Evolutionary conservation across 371 early-diverging fungal genomes (phyloP).

Genomic region (Rhizopus sp.): DNA sequence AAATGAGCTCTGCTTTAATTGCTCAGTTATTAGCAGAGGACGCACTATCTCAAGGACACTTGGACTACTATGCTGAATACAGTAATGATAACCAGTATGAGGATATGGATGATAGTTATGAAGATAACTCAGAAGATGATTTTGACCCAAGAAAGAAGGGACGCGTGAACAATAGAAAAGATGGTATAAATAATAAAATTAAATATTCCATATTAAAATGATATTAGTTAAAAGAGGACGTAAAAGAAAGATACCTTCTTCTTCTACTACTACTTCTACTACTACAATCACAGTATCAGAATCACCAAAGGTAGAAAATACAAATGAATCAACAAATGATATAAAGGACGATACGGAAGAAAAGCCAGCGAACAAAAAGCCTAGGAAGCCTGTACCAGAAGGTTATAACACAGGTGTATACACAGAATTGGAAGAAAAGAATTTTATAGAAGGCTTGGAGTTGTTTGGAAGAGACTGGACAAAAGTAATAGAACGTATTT

Average conservation of each 20-base stretch:
- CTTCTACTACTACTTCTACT: neutral
- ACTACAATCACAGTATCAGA: constrained; percentile 5
- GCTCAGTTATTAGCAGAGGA: constrained; percentile 79
- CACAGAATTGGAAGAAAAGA: constrained; percentile 75
- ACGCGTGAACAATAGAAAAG: constrained; percentile 31
- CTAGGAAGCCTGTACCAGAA: constrained; percentile 44
- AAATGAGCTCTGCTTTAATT: constrained; percentile 78
- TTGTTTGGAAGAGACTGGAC: constrained; percentile 83
- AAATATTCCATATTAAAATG: neutral
- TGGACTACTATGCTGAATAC: constrained; percentile 67
- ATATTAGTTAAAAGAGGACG: constrained; percentile 19
- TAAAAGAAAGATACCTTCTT: constrained; percentile 18
- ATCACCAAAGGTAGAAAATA: constrained; percentile 1
- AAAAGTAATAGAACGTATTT: constrained; percentile 42
- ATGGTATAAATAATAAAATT: constrained; percentile 13
- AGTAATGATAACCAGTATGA: constrained; percentile 51
- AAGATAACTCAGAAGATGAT: constrained; percentile 58
- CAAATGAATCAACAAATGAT: neutral
- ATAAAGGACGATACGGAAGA: neutral
- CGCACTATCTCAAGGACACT: constrained; percentile 36
- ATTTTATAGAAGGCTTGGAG: constrained; percentile 77
- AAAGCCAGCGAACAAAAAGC: constrained; percentile 28
- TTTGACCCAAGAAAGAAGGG: constrained; percentile 39
- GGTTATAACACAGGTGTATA: constrained; percentile 76
- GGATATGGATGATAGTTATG: constrained; percentile 50